A percentile compares a stretch with the other conserved stretches of the same genome.
Evolutionary conservation across 257 asterid species (phyloP).

Genomic region (Nicotiana paniculata): DNA sequence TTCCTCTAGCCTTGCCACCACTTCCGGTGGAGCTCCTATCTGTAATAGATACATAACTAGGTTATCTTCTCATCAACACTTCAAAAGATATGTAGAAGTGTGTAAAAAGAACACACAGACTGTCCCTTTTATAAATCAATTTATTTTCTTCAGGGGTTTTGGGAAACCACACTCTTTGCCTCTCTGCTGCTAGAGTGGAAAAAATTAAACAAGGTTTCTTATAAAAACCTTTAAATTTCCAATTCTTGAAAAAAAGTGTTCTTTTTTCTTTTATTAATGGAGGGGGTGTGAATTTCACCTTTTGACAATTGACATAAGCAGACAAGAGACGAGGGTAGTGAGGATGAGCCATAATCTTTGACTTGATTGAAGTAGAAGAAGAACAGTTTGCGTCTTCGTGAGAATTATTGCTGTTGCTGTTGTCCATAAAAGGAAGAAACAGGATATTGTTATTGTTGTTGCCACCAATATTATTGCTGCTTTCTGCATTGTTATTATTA

Average conservation of each 20-base stretch:
- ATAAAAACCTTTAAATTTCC: too few species aligned
- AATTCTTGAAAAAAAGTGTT: background rate
- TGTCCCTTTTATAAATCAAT: conserved; percentile 15
- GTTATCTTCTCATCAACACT: background rate
- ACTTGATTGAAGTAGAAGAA: conserved; percentile 36
- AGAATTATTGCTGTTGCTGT: background rate
- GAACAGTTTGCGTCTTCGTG: background rate
- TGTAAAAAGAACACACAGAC: background rate
- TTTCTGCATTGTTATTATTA: conserved; percentile 16
- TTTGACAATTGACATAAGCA: conserved; percentile 77
- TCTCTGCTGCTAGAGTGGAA: too few species aligned
- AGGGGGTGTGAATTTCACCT: conserved; percentile 29
- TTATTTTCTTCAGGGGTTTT: conserved; percentile 12
- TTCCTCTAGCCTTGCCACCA: conserved; percentile 80
- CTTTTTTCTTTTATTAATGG: background rate
- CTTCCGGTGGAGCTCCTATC: conserved; percentile 98
- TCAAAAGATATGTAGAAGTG: background rate
- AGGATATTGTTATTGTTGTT: conserved; percentile 14
- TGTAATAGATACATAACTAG: conserved; percentile 12
- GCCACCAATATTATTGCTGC: background rate
- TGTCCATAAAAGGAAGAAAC: conserved; percentile 8
- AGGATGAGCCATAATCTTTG: conserved; percentile 91
- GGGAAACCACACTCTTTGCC: background rate
- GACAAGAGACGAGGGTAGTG: conserved; percentile 79
- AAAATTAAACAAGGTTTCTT: too few species aligned